Evolutionary conservation across 1,284 basidiomycete species (phyloP), one percentile per base, ranked within the genome.

Genomic region (Boletus austroedulis): DNA sequence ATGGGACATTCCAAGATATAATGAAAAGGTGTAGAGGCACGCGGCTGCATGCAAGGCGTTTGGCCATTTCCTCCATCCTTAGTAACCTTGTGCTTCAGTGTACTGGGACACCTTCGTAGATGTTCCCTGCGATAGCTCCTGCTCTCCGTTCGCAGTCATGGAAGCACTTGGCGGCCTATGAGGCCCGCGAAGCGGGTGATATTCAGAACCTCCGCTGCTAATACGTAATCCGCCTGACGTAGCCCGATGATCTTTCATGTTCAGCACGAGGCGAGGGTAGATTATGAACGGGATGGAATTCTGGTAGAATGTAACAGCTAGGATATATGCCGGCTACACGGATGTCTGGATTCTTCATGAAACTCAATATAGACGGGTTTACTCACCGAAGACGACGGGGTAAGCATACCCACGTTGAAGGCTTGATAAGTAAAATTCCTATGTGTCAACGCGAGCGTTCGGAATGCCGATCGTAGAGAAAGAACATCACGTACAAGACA

Each of bases 261-360:
- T 28, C 31, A 61, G n/a, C 23, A 58, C 55, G 4, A 59, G 28
- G 28, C 60, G 60, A 1, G 47, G 32, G 28, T 53, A 62, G 12
- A 61, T 59, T 21, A 61, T 19, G n/a, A 32, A 53, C 5, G 60
- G 60, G 5, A 58, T 11, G 7, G 34, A 49, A 14, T 28, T 4
- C 9, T 14, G 23, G 47, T 48, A 49, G 3, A 44, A 23, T 1
- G n/a, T n/a, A n/a, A 9, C 14, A 2, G 0, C 40, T 54, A 60
- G 6, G 23, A 10, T 4, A 32, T 5, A n/a, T n/a, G n/a, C n/a
- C n/a, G n/a, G n/a, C 59, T 60, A 32, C 24, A 34, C 4, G 11
- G 3, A 19, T 4, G 17, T 41, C 15, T 5, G 11, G 21, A 17
- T 48, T 24, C 15, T 26, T 23, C 24, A 3, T n/a, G 38, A 2